Evolutionary conservation across 768 basidiomycete genomes (phyloP).

Genomic region (Podaxis rugospora): DNA sequence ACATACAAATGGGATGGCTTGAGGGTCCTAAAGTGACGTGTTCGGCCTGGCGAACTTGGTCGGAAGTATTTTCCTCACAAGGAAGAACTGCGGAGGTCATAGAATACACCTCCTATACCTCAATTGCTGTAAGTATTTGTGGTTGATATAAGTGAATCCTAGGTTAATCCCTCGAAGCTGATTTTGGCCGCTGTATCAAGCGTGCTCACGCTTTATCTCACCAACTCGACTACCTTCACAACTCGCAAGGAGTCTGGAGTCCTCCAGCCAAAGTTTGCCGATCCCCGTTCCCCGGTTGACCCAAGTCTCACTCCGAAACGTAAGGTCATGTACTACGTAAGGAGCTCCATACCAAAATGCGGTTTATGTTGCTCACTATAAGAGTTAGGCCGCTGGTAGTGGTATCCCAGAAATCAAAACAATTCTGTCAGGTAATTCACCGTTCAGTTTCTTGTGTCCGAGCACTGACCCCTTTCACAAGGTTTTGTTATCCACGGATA

Average conservation of each 20-base stretch:
- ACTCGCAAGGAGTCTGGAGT: slow-evolving; percentile 89
- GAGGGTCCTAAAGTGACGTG: slow-evolving; percentile 40
- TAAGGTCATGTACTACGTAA: slow-evolving; percentile 79
- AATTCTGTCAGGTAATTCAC: slow-evolving; percentile 70
- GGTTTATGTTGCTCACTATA: slow-evolving; percentile 8
- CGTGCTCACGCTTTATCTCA: slow-evolving; percentile 80
- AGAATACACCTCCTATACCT: slow-evolving; percentile 66
- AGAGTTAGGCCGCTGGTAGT: slow-evolving; percentile 77
- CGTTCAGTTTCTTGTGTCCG: not conserved
- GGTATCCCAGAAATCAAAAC: slow-evolving; percentile 98
- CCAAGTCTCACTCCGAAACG: slow-evolving; percentile 37
- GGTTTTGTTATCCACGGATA: slow-evolving; percentile 98
- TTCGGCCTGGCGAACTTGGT: slow-evolving; percentile 74
- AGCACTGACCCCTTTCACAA: slow-evolving; percentile 20
- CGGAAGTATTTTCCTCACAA: slow-evolving; percentile 39
- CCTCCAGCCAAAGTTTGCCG: slow-evolving; percentile 34
- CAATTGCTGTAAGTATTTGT: slow-evolving; percentile 65
- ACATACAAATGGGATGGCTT: not conserved
- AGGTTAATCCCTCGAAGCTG: slow-evolving; percentile 40
- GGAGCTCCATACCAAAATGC: slow-evolving; percentile 18
- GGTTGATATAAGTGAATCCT: not conserved
- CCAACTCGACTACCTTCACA: slow-evolving; percentile 82
- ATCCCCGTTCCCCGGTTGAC: slow-evolving; percentile 18
- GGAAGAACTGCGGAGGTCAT: slow-evolving; percentile 36
- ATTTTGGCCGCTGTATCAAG: slow-evolving; percentile 67